Percentiles rank a stretch among this genome's conserved stretches.
phyloP scores from a whole-genome alignment of 176 grass and related monocot genomes.

The Lolium perenne region DNA sequence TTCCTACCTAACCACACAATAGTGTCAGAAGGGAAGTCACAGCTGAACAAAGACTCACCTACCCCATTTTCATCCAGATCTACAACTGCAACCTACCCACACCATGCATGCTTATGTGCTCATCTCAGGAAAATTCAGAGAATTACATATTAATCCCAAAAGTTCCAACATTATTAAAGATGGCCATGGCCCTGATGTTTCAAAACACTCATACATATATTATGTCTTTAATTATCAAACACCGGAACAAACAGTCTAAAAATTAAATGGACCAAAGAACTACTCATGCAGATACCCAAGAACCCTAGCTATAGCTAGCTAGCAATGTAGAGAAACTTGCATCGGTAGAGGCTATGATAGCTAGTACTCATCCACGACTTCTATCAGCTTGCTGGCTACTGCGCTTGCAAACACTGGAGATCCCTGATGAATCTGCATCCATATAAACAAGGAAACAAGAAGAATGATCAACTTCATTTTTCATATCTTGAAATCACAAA shows the following conservation, averaged over 20 bases:
- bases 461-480: background rate
- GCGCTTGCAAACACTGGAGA: slow-evolving; percentile 72
- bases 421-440: slow-evolving; percentile 66
- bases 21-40: slow-evolving; percentile 7
- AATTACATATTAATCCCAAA: slow-evolving; percentile 1
- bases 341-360: background rate
- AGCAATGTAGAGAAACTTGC: background rate
- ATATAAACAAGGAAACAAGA: background rate
- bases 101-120: slow-evolving; percentile 8
- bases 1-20: background rate
- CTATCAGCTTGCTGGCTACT: slow-evolving; percentile 68
- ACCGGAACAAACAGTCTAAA: background rate
- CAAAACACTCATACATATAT: background rate
- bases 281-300: slow-evolving; percentile 34
- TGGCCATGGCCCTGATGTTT: background rate
- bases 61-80: slow-evolving; percentile 36
- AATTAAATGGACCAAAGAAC: slow-evolving; percentile 9
- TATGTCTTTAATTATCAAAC: background rate
- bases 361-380: slow-evolving; percentile 68
- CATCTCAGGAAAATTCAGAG: background rate
- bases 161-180: slow-evolving; percentile 39
- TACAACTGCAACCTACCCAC: slow-evolving; percentile 23
- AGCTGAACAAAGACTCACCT: slow-evolving; percentile 47
- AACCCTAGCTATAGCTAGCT: slow-evolving; percentile 28
- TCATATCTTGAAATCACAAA: background rate